Percentiles rank a stretch among this genome's conserved stretches.
These are phyloP conservation scores for Leptomonas pyrrhocoris DNA, from an alignment of 208 protist species.

Conservation along the genomic window DNA sequence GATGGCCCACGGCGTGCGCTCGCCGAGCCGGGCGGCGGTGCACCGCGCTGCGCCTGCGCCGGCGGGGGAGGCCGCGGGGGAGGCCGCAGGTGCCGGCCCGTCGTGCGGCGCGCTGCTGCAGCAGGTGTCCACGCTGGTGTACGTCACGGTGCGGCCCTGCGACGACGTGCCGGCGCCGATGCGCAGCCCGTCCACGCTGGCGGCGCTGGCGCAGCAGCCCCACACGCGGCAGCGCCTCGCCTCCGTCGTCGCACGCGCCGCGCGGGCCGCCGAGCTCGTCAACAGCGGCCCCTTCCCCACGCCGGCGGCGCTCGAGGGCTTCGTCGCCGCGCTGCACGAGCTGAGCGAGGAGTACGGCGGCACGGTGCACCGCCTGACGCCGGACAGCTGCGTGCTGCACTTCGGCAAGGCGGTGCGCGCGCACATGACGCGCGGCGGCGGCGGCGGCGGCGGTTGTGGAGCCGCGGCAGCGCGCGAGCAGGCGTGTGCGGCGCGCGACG, in stretches of 20 bases:
- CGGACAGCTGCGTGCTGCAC: not conserved
- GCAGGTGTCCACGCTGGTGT: not conserved
- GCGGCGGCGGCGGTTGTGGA: not conserved
- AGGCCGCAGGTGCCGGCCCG: no score
- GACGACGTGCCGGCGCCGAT: not conserved
- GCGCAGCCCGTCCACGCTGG: not conserved
- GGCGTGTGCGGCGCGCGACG: slow-evolving; percentile 16
- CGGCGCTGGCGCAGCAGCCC: not conserved
- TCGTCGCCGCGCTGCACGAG: slow-evolving; percentile 3
- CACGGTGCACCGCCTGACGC: not conserved
- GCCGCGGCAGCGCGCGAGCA: not conserved
- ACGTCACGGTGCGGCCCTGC: not conserved
- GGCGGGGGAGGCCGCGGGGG: not conserved
- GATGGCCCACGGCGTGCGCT: not conserved
- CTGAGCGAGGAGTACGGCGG: slow-evolving; percentile 1
- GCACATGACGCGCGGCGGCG: not conserved
- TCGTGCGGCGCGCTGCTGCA: not conserved
- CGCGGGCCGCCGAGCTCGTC: not conserved
- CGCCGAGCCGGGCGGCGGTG: no score
- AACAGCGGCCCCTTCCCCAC: slow-evolving; percentile 21
- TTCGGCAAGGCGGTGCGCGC: slow-evolving; percentile 13
- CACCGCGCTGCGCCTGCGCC: no score
- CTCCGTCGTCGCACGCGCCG: not conserved
- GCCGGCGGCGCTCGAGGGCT: not conserved
- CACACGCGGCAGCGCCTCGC: not conserved